These are phyloP conservation scores for Colletotrichum falcatum DNA, from an alignment of 2,329 filamentous ascomycete genomes.

Conservation along the genomic window DNA sequence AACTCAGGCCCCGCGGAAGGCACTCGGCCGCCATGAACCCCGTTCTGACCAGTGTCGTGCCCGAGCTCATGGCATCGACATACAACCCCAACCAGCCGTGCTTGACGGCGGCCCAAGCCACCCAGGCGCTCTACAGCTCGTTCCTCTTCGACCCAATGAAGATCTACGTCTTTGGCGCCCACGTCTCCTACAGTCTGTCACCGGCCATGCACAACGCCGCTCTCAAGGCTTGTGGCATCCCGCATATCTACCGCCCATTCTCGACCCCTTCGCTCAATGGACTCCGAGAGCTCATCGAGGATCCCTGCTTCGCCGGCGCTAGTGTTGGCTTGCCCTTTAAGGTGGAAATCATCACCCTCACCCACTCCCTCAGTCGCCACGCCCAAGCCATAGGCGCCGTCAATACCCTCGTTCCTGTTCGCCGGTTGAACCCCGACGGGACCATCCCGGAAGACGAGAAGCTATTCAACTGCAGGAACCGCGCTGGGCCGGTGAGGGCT, in stretches of 20 bases:
- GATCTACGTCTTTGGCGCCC: conserved; percentile 80
- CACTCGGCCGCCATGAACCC: conserved; percentile 76
- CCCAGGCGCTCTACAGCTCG: conserved; percentile 73
- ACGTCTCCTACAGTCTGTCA: conserved; percentile 78
- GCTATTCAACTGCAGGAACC: conserved; percentile 67
- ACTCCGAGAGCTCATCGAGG: conserved; percentile 72
- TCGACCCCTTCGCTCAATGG: conserved; percentile 72
- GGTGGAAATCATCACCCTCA: conserved; percentile 75
- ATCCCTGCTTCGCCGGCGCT: conserved; percentile 77
- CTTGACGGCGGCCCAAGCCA: conserved; percentile 73
- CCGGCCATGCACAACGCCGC: conserved; percentile 83
- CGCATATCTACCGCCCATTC: conserved; percentile 74
- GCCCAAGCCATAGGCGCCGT: conserved; percentile 81
- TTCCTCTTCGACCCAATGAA: conserved; percentile 77
- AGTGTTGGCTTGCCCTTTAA: conserved; percentile 82
- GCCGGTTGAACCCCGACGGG: conserved; percentile 68
- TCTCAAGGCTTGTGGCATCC: conserved; percentile 74
- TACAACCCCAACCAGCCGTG: conserved; percentile 43
- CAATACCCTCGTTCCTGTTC: conserved; percentile 80
- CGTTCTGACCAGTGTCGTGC: conserved; percentile 71
- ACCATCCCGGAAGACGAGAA: conserved; percentile 67
- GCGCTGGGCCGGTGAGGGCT: conserved; percentile 74
- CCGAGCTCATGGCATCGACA: conserved; percentile 51
- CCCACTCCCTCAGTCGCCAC: conserved; percentile 77
- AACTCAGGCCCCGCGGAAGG: conserved; percentile 74